phyloP scores from a whole-genome alignment of 768 basidiomycete species.

The Termitomyces bulborhizus region DNA sequence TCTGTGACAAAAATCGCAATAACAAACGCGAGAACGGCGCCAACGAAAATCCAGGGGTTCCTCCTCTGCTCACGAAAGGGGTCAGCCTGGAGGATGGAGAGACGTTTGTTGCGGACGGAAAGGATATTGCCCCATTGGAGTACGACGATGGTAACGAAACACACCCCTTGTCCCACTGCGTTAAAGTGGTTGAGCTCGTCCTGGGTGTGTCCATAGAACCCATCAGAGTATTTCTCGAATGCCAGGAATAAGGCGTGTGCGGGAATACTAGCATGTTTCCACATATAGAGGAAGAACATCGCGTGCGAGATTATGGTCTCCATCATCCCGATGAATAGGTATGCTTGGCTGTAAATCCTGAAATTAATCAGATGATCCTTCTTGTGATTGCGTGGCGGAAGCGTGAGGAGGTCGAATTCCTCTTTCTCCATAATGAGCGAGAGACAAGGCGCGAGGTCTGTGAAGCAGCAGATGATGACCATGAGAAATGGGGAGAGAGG shows the following conservation, averaged over 20 bases:
- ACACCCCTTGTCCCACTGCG: background rate
- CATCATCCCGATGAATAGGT: background rate
- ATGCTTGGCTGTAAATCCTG: background rate
- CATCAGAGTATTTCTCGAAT: background rate
- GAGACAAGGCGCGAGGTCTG: background rate
- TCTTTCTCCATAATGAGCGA: background rate
- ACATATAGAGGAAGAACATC: conserved; percentile 1
- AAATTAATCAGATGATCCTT: conserved; percentile 1
- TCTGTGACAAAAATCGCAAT: background rate
- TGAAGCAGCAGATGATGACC: background rate
- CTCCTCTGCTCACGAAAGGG: background rate
- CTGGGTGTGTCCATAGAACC: background rate
- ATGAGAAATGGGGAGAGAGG: background rate
- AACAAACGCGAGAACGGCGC: background rate
- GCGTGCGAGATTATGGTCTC: background rate
- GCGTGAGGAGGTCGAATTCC: background rate
- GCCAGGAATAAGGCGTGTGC: background rate
- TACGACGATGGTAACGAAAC: background rate
- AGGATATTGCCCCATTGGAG: background rate
- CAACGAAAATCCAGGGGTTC: background rate
- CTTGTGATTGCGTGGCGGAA: background rate
- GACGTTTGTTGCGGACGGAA: background rate
- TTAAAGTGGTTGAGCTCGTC: background rate
- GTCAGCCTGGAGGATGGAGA: background rate
- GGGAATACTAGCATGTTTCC: background rate